These are phyloP conservation scores for Symbiodinium pilosum DNA, from an alignment of 73 alveolate genomes.

Conservation along the genomic window DNA sequence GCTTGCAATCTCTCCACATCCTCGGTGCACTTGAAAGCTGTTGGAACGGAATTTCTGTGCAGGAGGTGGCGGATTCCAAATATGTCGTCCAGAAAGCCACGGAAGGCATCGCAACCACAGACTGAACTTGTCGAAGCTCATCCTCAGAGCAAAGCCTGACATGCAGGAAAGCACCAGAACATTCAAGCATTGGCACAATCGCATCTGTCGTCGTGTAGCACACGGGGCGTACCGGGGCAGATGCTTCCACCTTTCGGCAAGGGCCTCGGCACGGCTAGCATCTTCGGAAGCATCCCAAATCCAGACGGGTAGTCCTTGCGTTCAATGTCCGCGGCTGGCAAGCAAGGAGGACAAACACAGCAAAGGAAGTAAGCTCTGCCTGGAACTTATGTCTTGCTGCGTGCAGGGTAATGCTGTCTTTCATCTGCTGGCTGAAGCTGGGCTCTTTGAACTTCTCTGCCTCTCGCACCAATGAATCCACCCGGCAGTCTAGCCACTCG, in stretches of 20 bases:
- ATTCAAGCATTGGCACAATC: background rate
- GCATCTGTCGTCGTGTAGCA: background rate
- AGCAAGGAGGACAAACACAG: background rate
- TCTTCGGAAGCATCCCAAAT: background rate
- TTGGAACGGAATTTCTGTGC: background rate
- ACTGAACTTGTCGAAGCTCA: background rate
- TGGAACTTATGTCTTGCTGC: background rate
- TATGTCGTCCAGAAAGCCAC: background rate
- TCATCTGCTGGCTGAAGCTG: background rate
- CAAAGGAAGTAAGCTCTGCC: background rate
- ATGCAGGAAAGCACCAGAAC: background rate
- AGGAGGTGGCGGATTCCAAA: background rate
- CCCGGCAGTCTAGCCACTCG: background rate
- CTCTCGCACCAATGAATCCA: background rate
- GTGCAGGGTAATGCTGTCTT: background rate
- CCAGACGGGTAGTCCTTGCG: background rate
- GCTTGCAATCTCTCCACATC: background rate
- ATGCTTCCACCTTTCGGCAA: background rate
- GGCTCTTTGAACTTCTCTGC: background rate
- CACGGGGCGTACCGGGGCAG: background rate
- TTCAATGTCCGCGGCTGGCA: background rate
- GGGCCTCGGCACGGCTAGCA: background rate
- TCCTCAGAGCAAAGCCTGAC: background rate
- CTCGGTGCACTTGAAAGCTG: background rate
- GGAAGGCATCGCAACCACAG: background rate